Percentiles rank a stretch among this genome's conserved stretches.
These are phyloP conservation scores for Loxodes magnus DNA, from an alignment of 73 alveolate genomes.

Conservation along the genomic window DNA sequence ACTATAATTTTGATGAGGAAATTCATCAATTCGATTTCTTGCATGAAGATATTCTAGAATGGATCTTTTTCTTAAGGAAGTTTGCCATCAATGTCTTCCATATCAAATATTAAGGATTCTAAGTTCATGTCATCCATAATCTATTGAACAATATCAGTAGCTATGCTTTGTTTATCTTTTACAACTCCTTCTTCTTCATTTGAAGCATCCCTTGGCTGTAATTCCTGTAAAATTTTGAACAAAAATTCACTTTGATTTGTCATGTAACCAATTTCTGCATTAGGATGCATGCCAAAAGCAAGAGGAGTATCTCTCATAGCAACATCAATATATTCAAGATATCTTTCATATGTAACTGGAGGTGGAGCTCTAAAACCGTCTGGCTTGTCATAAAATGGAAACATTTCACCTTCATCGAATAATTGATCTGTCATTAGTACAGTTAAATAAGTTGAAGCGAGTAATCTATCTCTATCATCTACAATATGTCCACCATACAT, in stretches of 20 bases:
- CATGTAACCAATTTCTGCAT: constrained; percentile 99
- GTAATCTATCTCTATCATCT: constrained; percentile 99
- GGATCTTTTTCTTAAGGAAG: constrained; percentile 78
- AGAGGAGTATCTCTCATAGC: constrained; percentile 95
- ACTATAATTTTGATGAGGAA: constrained; percentile 69
- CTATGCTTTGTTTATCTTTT: constrained; percentile 66
- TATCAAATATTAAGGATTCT: constrained; percentile 60
- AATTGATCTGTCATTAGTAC: constrained; percentile 93
- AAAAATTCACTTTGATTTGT: constrained; percentile 79
- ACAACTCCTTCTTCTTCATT: constrained; percentile 78
- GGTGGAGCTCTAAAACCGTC: constrained; percentile 91
- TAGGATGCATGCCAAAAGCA: constrained; percentile 99
- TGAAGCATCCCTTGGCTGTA: constrained; percentile 90
- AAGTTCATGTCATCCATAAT: constrained; percentile 54
- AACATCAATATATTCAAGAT: constrained; percentile 92
- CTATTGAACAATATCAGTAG: constrained; percentile 53
- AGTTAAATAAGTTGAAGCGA: constrained; percentile 90
- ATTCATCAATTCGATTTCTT: constrained; percentile 96
- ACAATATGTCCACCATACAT: constrained; percentile 99
- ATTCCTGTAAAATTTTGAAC: constrained; percentile 79
- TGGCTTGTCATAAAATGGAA: constrained; percentile 97
- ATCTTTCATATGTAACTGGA: constrained; percentile 75
- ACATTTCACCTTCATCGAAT: constrained; percentile 98
- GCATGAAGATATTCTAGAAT: constrained; percentile 87
- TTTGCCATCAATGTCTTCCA: constrained; percentile 73